Conservation (phyloP, 208 protist species). For the Crithidia acanthocephali region DNA sequence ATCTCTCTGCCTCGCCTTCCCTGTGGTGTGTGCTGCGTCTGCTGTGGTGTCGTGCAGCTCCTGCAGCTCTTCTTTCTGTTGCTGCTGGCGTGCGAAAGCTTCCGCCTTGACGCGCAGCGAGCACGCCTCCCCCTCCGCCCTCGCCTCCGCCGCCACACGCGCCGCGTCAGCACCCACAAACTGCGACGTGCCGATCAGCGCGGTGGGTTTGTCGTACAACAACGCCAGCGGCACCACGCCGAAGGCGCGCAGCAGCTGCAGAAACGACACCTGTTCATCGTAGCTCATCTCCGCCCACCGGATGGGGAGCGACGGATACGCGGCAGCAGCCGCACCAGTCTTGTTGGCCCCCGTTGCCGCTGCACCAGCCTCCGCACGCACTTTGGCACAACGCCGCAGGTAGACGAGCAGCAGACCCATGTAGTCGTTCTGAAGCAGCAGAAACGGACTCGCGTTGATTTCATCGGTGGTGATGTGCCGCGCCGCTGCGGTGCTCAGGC, state of each 20-base stretch:
- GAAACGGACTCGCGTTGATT: slow-evolving; percentile 45
- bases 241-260: slow-evolving; percentile 66
- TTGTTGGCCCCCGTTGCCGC: too few relatives aligned
- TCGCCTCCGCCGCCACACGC: slow-evolving; percentile 5
- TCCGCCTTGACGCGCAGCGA: slow-evolving; percentile 45
- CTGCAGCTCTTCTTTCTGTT: slow-evolving; percentile 7
- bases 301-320: slow-evolving; percentile 46
- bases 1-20: background rate
- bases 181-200: slow-evolving; percentile 21
- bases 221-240: slow-evolving; percentile 48
- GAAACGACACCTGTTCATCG: slow-evolving; percentile 62
- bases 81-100: slow-evolving; percentile 16
- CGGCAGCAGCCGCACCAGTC: background rate
- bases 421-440: slow-evolving; percentile 65
- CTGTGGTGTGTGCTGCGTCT: background rate
- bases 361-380: background rate
- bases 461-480: slow-evolving; percentile 18
- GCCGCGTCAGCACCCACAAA: slow-evolving; percentile 18
- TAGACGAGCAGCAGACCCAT: slow-evolving; percentile 79
- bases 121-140: slow-evolving; percentile 12
- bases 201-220: slow-evolving; percentile 18
- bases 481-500: background rate
- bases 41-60: background rate
- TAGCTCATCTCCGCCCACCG: slow-evolving; percentile 81
- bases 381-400: slow-evolving; percentile 46